Evolutionary conservation across 441 rosid genomes (phyloP).

Genomic region (Corymbia calophylla): DNA sequence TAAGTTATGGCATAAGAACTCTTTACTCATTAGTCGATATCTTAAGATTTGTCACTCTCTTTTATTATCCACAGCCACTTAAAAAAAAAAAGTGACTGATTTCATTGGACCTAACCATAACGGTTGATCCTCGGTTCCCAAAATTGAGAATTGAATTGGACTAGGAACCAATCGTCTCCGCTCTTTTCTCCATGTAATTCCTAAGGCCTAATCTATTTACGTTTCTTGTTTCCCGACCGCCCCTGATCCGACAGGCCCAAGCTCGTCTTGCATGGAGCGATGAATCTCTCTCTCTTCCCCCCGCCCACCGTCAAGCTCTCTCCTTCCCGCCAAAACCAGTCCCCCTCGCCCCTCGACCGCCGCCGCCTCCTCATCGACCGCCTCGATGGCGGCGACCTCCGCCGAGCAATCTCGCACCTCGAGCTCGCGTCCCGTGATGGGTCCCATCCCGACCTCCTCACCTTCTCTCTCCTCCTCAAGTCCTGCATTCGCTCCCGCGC

Average conservation of each 20-base stretch:
- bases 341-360: not conserved
- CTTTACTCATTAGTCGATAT: no score
- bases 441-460: not conserved
- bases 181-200: no score
- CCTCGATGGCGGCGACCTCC: not conserved
- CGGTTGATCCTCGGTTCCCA: no score
- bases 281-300: not conserved
- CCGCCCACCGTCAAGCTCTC: not conserved
- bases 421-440: not conserved
- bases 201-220: not conserved
- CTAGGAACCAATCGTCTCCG: no score
- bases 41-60: no score
- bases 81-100: no score
- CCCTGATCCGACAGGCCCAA: not conserved
- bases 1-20: no score
- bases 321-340: not conserved
- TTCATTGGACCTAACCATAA: no score
- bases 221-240: no score
- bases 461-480: not conserved
- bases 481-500: not conserved
- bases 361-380: not conserved
- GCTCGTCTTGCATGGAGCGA: not conserved
- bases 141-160: no score
- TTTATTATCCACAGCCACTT: no score
- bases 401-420: not conserved